These are phyloP conservation scores for Boletus fagicola DNA, from an alignment of 768 basidiomycete genomes.

Conservation along the genomic window DNA sequence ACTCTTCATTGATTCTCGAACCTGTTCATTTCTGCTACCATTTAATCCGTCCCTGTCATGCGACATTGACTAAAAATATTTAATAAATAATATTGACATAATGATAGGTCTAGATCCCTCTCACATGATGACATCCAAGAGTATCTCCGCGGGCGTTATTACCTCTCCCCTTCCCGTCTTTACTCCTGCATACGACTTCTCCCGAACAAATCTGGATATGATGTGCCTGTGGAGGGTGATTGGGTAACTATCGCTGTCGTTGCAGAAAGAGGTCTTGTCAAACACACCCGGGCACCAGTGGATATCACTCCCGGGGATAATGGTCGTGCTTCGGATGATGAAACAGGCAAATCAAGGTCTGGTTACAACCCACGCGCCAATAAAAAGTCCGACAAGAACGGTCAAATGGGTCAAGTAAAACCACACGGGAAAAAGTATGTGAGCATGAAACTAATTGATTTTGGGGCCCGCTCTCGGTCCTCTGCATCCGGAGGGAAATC, in stretches of 20 bases:
- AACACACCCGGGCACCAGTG: constrained; percentile 67
- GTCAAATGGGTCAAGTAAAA: constrained; percentile 30
- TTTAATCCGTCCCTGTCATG: neutral
- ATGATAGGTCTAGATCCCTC: constrained; percentile 64
- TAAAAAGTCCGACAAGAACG: constrained; percentile 19
- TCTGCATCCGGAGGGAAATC: constrained; percentile 56
- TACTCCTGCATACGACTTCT: constrained; percentile 82
- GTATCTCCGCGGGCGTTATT: constrained; percentile 79
- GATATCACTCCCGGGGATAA: constrained; percentile 45
- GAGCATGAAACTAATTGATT: constrained; percentile 80
- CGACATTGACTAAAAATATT: constrained; percentile 1
- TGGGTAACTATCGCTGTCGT: constrained; percentile 97
- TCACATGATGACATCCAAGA: constrained; percentile 78
- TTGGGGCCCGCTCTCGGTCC: constrained; percentile 60
- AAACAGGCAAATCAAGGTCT: constrained; percentile 10
- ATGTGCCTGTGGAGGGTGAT: constrained; percentile 88
- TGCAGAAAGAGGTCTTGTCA: constrained; percentile 83
- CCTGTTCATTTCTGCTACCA: neutral
- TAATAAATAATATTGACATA: constrained; percentile 9
- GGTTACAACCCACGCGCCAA: neutral
- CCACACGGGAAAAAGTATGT: constrained; percentile 76
- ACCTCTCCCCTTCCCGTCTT: constrained; percentile 82
- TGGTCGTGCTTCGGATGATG: constrained; percentile 37
- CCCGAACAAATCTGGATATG: constrained; percentile 80
- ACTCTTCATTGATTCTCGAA: neutral